A percentile compares a stretch with the other conserved stretches of the same genome.
These are phyloP conservation scores for Leptographium galeiforme DNA, from an alignment of 2,329 filamentous ascomycete genomes.

Conservation along the genomic window DNA sequence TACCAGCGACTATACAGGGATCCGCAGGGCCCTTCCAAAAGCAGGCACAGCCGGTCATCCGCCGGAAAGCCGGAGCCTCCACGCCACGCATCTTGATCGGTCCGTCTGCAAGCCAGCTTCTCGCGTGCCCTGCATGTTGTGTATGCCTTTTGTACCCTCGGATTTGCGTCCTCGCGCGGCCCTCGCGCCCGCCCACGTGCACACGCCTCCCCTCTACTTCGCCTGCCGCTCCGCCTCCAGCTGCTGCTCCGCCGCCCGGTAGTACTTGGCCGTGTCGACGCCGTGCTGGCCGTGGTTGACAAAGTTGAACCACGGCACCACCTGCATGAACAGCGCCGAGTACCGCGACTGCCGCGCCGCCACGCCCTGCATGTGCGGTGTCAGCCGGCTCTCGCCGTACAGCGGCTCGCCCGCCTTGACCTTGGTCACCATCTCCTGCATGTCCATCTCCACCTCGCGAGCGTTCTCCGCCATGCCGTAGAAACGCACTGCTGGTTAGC, in stretches of 20 bases:
- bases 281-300: constrained; percentile 94
- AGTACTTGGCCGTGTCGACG: constrained; percentile 97
- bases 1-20: too few species aligned
- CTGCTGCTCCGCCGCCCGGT: constrained; percentile 86
- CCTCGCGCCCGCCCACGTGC: neutral
- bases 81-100: too few species aligned
- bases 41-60: too few species aligned
- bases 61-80: too few species aligned
- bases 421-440: constrained; percentile 94
- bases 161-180: too few species aligned
- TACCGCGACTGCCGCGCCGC: constrained; percentile 88
- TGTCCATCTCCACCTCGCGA: constrained; percentile 88
- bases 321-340: constrained; percentile 67
- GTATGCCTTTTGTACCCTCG: neutral
- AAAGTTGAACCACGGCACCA: constrained; percentile 95
- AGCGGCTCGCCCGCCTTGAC: constrained; percentile 85
- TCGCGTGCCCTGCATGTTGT: neutral
- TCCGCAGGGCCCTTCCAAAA: too few species aligned
- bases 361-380: constrained; percentile 85
- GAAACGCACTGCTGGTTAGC: constrained; percentile 60
- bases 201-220: neutral
- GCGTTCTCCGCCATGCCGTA: constrained; percentile 90
- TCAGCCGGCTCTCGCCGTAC: constrained; percentile 68
- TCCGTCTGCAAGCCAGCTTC: too few species aligned
- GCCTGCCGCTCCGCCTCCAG: constrained; percentile 56